These are phyloP conservation scores for Candida maltosa DNA, from an alignment of 805 yeast species.

Conservation along the genomic window DNA sequence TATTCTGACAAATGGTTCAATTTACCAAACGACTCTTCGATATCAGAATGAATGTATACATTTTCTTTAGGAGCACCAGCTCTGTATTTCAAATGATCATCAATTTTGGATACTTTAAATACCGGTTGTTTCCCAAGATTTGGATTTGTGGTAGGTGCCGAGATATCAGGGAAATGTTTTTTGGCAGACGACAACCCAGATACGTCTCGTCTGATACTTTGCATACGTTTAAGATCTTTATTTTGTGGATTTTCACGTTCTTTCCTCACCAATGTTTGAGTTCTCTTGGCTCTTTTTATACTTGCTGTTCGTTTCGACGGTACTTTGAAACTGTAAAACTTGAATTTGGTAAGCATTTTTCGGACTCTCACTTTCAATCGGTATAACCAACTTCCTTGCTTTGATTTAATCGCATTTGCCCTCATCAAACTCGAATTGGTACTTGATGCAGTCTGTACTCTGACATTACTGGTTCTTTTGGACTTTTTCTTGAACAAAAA, in stretches of 20 bases:
- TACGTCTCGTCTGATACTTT: neutral
- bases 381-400: constrained; percentile 30
- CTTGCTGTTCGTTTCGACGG: constrained; percentile 19
- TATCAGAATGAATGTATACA: constrained; percentile 8
- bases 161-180: neutral
- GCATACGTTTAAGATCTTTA: constrained; percentile 1
- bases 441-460: neutral
- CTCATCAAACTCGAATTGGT: constrained; percentile 4
- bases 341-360: constrained; percentile 20
- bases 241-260: constrained; percentile 14
- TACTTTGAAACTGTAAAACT: constrained; percentile 18
- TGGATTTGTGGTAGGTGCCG: constrained; percentile 19
- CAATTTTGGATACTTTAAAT: constrained; percentile 15
- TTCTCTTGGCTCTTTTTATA: constrained; percentile 3
- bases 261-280: constrained; percentile 14
- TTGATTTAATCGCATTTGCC: constrained; percentile 29
- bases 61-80: constrained; percentile 25
- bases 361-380: constrained; percentile 26
- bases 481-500: neutral
- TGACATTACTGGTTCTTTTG: neutral
- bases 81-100: constrained; percentile 17
- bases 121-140: constrained; percentile 17
- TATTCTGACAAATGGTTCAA: constrained; percentile 21
- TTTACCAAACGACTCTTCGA: constrained; percentile 10
- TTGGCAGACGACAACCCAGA: neutral